These are phyloP conservation scores for Lactarius trivialis DNA, from an alignment of 768 basidiomycete species.

Conservation along the genomic window DNA sequence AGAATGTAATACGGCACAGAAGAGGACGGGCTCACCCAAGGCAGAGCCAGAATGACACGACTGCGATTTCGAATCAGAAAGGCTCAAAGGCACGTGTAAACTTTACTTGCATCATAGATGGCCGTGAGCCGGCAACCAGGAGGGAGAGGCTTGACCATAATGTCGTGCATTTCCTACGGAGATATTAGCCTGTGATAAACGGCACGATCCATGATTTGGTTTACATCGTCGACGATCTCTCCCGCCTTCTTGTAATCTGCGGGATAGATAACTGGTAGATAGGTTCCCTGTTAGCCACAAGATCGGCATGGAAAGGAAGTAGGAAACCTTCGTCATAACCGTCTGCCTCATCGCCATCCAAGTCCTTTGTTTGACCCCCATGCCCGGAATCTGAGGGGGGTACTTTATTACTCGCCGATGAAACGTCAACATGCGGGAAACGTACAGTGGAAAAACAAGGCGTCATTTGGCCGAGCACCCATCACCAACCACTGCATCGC, in stretches of 20 bases:
- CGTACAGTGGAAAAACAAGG: conserved; percentile 48
- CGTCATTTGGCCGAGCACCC: conserved; percentile 48
- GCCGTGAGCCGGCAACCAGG: conserved; percentile 61
- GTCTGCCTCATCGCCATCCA: conserved; percentile 70
- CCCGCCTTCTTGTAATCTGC: conserved; percentile 74
- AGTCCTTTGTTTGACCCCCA: conserved; percentile 83
- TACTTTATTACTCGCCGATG: background rate
- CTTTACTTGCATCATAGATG: conserved; percentile 43
- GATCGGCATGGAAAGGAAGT: background rate
- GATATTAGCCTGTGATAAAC: background rate
- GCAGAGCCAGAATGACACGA: conserved; percentile 46
- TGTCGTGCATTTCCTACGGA: conserved; percentile 35
- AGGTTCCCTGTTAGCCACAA: background rate
- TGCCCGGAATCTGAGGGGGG: conserved; percentile 72
- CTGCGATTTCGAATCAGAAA: conserved; percentile 25
- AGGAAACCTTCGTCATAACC: conserved; percentile 68
- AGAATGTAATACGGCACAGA: background rate
- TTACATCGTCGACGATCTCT: conserved; percentile 72
- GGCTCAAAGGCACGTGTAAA: background rate
- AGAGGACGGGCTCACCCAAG: conserved; percentile 29
- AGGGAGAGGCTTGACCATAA: conserved; percentile 52
- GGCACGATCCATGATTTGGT: conserved; percentile 18
- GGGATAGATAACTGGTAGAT: conserved; percentile 74
- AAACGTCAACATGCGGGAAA: background rate
- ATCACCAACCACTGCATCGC: conserved; percentile 56